Conservation (phyloP, 805 yeast species). For the Wickerhamiella vanderwaltii region DNA sequence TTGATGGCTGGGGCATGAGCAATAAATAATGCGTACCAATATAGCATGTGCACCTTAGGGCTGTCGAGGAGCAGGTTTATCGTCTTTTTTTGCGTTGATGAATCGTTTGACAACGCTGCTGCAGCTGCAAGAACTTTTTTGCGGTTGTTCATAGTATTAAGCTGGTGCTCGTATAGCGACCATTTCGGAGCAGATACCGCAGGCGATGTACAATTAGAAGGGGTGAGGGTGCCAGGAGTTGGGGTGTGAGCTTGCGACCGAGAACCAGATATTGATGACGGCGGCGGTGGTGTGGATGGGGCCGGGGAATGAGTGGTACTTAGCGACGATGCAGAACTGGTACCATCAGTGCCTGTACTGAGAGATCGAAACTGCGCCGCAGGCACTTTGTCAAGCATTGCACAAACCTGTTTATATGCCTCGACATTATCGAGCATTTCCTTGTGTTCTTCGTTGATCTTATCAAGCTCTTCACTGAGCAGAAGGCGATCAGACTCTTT, state of each 20-base stretch:
- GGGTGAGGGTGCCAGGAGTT: background rate
- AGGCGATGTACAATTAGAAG: background rate
- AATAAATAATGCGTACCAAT: conserved; percentile 1
- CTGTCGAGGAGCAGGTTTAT: conserved; percentile 1
- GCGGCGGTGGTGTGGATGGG: background rate
- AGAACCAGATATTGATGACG: no score
- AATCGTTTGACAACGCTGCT: background rate
- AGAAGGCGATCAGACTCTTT: background rate
- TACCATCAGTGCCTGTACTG: background rate
- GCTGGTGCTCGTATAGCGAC: conserved; percentile 6
- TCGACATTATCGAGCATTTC: background rate
- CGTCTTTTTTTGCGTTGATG: background rate
- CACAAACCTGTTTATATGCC: background rate
- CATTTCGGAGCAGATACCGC: conserved; percentile 1
- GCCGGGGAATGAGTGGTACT: background rate
- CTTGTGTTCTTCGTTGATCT: background rate
- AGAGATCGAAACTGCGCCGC: no score
- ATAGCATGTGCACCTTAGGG: conserved; percentile 8
- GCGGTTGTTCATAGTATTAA: background rate
- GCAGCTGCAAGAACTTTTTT: background rate
- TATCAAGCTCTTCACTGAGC: conserved; percentile 1
- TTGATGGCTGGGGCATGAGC: background rate
- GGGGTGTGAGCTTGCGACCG: background rate
- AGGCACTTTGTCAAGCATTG: background rate
- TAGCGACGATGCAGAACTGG: background rate